Evolutionary conservation across 2,329 filamentous ascomycete genomes (phyloP), one percentile per base, ranked within the genome.

Genomic region (Nannizziopsis arthrosporioides): DNA sequence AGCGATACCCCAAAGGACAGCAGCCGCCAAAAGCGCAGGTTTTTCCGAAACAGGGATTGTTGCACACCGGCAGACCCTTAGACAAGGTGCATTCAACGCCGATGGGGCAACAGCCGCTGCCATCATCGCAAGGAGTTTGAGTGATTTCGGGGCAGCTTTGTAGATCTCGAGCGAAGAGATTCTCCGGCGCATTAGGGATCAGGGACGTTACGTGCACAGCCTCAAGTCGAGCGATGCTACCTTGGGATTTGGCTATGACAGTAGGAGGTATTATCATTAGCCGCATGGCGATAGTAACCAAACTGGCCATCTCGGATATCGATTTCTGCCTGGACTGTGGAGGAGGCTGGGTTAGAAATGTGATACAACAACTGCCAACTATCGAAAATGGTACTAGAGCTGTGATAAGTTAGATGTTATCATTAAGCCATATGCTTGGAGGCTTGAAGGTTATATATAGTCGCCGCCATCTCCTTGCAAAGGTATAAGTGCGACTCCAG

Each of bases 151-250:
- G 45, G 17, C 37, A 47, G 12, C 37, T 41, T 7, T 12, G 37
- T n/a, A 36, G 32, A 17, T 42, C 37, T 42, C 37, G 45, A 47
- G 38, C 31, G 17, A 41, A 47, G 45, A 47, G 30, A 17, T 47
- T 30, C 30, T 42, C 45, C 1, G 45, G 45, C 7, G 45, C 38
- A 14, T 38, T 22, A 9, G 45, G 30, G 38, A 47, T 30, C 8
- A 47, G 36, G 9, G 45, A 47, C 6, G 45, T 47, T 36, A 47
- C 30, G 32, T 47, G 39, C 11, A 47, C 38, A 10, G 37, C 38
- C 15, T 18, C 45, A 11, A 47, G 22, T 27, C 45, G 38, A 18
- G 42, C 37, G 42, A 42, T 47, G 5, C 42, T 27, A 9, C 17
- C 37, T 40, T 46, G 35, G 3, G 18, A 15, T 10, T 31, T 17